These are phyloP conservation scores for Agapanthus africanus DNA, from an alignment of 106 monocot genomes.

Conservation along the genomic window DNA sequence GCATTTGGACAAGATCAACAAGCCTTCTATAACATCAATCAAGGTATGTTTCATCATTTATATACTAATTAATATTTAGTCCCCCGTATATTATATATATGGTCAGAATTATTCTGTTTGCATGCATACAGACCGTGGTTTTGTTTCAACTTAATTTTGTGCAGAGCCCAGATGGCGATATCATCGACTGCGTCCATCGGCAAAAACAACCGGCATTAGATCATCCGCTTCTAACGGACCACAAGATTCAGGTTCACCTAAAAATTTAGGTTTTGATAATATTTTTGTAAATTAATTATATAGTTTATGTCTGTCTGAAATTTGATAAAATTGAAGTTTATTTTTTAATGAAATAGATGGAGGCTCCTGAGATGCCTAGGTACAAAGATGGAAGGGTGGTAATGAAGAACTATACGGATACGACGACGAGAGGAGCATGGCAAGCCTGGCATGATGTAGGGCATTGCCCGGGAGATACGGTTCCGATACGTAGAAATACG, in stretches of 20 bases:
- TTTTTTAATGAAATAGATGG: too few relatives aligned
- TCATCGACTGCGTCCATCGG: slow-evolving; percentile 69
- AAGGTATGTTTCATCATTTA: slow-evolving; percentile 19
- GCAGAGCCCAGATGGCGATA: slow-evolving; percentile 94
- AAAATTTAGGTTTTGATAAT: not conserved
- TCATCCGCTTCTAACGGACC: slow-evolving; percentile 73
- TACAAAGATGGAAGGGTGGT: slow-evolving; percentile 11
- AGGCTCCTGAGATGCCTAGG: slow-evolving; percentile 32
- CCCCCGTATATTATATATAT: slow-evolving; percentile 6
- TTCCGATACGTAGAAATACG: slow-evolving; percentile 65
- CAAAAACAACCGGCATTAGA: slow-evolving; percentile 75
- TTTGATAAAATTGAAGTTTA: too few relatives aligned
- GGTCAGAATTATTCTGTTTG: too few relatives aligned
- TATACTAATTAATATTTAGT: not conserved
- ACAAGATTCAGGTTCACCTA: slow-evolving; percentile 68
- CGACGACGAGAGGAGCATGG: slow-evolving; percentile 35
- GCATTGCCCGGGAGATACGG: slow-evolving; percentile 66
- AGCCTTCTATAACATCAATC: slow-evolving; percentile 52
- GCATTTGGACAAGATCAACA: slow-evolving; percentile 71
- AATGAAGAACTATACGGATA: slow-evolving; percentile 28
- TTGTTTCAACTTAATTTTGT: too few relatives aligned
- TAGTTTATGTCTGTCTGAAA: too few relatives aligned
- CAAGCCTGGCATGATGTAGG: slow-evolving; percentile 85
- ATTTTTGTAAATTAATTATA: too few relatives aligned
- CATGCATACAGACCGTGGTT: too few relatives aligned